Base-by-base conservation (phyloP, 1,284 basidiomycete species). In the Somion occarium region DNA sequence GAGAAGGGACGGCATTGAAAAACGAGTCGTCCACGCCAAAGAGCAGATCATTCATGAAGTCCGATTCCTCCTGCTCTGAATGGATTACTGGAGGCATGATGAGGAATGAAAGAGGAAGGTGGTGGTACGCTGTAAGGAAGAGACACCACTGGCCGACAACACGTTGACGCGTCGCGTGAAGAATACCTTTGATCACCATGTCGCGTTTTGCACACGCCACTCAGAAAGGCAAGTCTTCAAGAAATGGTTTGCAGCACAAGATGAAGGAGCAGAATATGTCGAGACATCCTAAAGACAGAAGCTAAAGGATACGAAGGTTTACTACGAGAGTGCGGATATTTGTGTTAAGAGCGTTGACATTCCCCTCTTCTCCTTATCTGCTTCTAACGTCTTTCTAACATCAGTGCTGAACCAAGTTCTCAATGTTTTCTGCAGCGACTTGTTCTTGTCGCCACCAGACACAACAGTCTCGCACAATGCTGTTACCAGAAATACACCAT, bases 401-500 rank as follows among this genome's bases (percentile, higher is more conserved):
- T 71, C 67, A 12, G 64, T 59, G 2, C 64, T 68, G 61, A 92
- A 83, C 76, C 85, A 87, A 4, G 55, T 61, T 63, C 75, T 81
- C 43, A 89, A 62, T 41, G 51, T 51, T 25, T 19, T 48, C 46
- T 76, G 81, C 45, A 89, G 63, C 39, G 50, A 52, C 18, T 42
- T 52, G 3, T 49, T 50, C 12, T 51, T 67, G 15, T 63, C 65
- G 2, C 72, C 74, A 7, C 74, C 74, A 48, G 69, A 64, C 25
- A 69, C 60, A 34, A 92, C 67, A 22, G 83, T 79, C 58, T 84
- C 83, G 56, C 88, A 79, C 39, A 93, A 68, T 64, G 91, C 91
- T 0, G 87, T 83, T 2, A 93, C 71, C 3, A 94, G 80, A 59
- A 94, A 94, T 1, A 85, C 78, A 0, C 90, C 92, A 44, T 83